Conservation (phyloP, 179 eudicot genomes). For the Silene coronaria region DNA sequence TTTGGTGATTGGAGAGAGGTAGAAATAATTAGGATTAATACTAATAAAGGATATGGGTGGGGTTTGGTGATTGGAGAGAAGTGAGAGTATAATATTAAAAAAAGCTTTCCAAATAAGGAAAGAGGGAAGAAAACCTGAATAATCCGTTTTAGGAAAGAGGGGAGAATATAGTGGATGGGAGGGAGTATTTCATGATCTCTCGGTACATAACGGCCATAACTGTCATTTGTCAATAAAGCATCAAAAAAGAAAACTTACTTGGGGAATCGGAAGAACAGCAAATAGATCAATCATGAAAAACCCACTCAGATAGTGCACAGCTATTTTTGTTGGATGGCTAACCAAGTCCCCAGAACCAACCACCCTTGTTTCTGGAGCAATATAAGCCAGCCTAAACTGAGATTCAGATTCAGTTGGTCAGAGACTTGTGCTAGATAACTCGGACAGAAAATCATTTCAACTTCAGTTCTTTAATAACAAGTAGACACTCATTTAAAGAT, state of each 20-base stretch:
- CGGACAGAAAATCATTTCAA: neutral
- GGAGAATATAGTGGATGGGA: no score
- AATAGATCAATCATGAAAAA: conserved; percentile 62
- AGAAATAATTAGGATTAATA: no score
- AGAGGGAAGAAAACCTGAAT: no score
- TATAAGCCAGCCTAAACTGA: conserved; percentile 78
- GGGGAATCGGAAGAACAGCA: conserved; percentile 70
- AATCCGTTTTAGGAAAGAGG: no score
- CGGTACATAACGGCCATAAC: neutral
- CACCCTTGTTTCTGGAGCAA: conserved; percentile 77
- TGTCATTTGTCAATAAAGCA: neutral
- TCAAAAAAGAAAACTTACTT: conserved; percentile 35
- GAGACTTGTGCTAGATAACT: neutral
- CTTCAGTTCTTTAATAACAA: neutral
- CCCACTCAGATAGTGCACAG: conserved; percentile 50
- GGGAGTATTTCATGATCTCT: conserved; percentile 4
- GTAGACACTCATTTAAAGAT: neutral
- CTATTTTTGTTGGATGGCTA: conserved; percentile 63
- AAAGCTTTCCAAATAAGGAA: no score
- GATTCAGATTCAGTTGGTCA: conserved; percentile 15
- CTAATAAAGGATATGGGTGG: no score
- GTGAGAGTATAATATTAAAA: no score
- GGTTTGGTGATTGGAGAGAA: no score
- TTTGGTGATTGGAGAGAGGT: no score
- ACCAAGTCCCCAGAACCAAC: conserved; percentile 85